A percentile compares a stretch with the other conserved stretches of the same genome.
Evolutionary conservation across 805 yeast genomes (phyloP).

Genomic region (Torulaspora maleeae): DNA sequence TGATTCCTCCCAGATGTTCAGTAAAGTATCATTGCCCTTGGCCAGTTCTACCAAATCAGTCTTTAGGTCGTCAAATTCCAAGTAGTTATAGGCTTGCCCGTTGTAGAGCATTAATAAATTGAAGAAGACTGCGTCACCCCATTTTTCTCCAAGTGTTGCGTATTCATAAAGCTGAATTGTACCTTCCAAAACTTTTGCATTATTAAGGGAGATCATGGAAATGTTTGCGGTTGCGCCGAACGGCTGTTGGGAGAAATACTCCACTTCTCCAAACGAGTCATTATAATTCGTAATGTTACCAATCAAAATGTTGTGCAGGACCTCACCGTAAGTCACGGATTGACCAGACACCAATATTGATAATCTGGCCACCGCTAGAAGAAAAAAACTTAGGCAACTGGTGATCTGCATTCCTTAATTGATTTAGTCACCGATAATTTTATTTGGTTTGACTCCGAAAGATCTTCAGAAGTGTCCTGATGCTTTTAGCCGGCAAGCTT

Average conservation of each 20-base stretch:
- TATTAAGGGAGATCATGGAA: background rate
- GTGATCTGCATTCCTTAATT: too few species aligned
- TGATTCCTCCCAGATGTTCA: background rate
- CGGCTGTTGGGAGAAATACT: background rate
- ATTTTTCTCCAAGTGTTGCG: background rate
- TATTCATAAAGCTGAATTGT: background rate
- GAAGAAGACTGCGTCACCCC: slow-evolving; percentile 1
- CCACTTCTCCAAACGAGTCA: background rate
- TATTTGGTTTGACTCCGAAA: too few species aligned
- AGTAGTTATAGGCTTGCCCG: background rate
- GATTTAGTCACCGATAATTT: too few species aligned
- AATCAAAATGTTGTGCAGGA: background rate
- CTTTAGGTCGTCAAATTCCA: background rate
- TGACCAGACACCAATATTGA: too few species aligned
- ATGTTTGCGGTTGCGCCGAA: background rate
- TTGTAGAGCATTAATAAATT: background rate
- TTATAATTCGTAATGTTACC: background rate
- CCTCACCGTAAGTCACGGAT: background rate
- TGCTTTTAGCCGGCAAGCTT: too few species aligned
- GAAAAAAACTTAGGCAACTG: too few species aligned
- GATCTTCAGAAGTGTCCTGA: too few species aligned
- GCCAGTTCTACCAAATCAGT: background rate
- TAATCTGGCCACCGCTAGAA: too few species aligned
- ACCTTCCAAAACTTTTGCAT: background rate
- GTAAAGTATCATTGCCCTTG: background rate